These are phyloP conservation scores for Psilocybe tampanensis DNA, from an alignment of 768 basidiomycete species.

Conservation along the genomic window DNA sequence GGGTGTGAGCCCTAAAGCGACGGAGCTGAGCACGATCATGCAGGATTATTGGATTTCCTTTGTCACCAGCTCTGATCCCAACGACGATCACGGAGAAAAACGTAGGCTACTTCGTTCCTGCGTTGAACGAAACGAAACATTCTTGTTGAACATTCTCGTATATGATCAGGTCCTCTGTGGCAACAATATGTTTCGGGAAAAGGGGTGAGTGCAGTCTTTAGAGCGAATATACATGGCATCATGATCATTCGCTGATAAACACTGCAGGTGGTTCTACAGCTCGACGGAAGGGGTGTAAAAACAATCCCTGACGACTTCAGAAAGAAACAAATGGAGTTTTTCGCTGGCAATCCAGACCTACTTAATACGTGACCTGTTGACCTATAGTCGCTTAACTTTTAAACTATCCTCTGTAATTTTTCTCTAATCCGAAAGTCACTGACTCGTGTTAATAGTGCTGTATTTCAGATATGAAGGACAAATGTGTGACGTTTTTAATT, in stretches of 20 bases:
- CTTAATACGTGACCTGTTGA: neutral
- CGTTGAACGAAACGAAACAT: neutral
- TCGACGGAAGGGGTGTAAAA: conserved; percentile 30
- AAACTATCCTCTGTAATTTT: too few relatives aligned
- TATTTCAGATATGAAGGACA: too few relatives aligned
- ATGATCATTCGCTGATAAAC: neutral
- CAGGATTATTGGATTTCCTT: conserved; percentile 45
- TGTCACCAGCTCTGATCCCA: conserved; percentile 32
- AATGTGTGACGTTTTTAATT: too few relatives aligned
- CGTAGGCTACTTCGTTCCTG: conserved; percentile 28
- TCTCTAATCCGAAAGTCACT: too few relatives aligned
- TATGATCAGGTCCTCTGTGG: conserved; percentile 26
- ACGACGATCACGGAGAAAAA: conserved; percentile 30
- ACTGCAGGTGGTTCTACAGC: conserved; percentile 30
- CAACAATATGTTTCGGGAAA: conserved; percentile 24
- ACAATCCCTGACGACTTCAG: conserved; percentile 36
- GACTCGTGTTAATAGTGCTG: too few relatives aligned
- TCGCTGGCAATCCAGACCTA: conserved; percentile 23
- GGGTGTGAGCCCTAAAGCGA: conserved; percentile 15
- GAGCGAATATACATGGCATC: neutral
- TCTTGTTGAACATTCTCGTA: neutral
- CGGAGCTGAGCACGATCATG: conserved; percentile 27
- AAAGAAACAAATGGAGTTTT: conserved; percentile 30
- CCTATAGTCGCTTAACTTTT: too few relatives aligned
- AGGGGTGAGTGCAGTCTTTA: conserved; percentile 12